A percentile compares a stretch with the other conserved stretches of the same genome.
phyloP scores from a whole-genome alignment of 2,329 filamentous ascomycete genomes.

The Cytospora schulzeri region DNA sequence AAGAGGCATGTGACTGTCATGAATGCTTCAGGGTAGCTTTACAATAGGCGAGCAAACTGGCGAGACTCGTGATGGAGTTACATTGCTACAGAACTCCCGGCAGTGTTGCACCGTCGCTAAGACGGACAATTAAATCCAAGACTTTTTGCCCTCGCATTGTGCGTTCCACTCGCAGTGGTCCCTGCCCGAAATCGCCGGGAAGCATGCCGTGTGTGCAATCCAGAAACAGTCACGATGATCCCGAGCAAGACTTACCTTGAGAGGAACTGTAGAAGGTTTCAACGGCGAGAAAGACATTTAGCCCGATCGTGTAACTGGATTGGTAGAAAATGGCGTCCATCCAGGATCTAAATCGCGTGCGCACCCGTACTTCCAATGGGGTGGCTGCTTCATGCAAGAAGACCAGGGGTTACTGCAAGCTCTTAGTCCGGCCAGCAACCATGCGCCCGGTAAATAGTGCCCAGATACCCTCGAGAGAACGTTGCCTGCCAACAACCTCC shows the following conservation, averaged over 20 bases:
- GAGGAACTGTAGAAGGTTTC: too few relatives aligned
- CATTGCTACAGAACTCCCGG: not conserved
- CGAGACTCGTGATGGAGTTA: not conserved
- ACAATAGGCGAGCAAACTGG: not conserved
- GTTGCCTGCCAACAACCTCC: not conserved
- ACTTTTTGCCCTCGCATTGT: too few relatives aligned
- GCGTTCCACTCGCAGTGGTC: too few relatives aligned
- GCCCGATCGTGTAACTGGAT: not conserved
- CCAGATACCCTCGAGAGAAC: not conserved
- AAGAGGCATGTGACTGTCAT: constrained; percentile 12
- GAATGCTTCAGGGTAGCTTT: not conserved
- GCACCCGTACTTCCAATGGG: not conserved
- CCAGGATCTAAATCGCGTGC: not conserved
- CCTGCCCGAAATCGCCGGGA: too few relatives aligned
- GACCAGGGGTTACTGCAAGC: too few relatives aligned
- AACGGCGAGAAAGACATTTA: too few relatives aligned
- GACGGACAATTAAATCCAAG: too few relatives aligned
- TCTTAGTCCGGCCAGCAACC: not conserved
- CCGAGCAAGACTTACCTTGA: too few relatives aligned
- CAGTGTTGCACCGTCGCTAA: not conserved
- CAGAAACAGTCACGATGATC: too few relatives aligned
- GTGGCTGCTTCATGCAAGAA: not conserved
- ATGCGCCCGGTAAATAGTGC: not conserved
- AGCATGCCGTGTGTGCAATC: too few relatives aligned
- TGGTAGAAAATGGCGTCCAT: not conserved